Evolutionary conservation across 441 rosid species (phyloP), one percentile per base, ranked within the genome.

Genomic region (Lepidium campestre): DNA sequence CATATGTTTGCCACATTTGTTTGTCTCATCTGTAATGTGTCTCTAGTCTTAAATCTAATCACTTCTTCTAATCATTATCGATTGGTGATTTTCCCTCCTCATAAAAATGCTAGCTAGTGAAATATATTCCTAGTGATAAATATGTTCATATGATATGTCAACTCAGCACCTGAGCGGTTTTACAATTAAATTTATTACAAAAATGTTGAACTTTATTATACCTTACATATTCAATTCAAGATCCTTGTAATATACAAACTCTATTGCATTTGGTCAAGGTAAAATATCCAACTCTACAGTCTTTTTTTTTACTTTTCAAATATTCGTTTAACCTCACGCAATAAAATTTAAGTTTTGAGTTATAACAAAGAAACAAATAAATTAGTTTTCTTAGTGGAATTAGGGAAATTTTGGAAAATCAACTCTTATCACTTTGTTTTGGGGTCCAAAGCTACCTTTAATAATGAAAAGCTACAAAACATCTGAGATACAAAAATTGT

Each of bases 1-100:
- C 81, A 78, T 31, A 45, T 82, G 89, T 80, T 71, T 62, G 75
- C 92, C 92, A 86, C 80, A 72, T 61, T 31, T 45, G 40, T 39
- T 31, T 73, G 69, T 61, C 69, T 15, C 65, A 57, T 75, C 35
- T 23, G 35, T 55, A 70, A 17, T 65, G 68, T 60, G 52, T 40
- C 64, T 36, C 35, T 19, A 10, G 70, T 65, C 71, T 36, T 59
- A 31, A 67, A 27, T 45, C 31, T 73, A 67, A 67, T 73, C 58
- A 67, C 77, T 54, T 67, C 58, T 37, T 52, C 31, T 61, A 67
- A 67, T 73, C 64, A 73, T 67, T 32, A 67, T 67, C n/a, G n/a
- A n/a, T n/a, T 44, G 20, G 25, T 36, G 19, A 67, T 66, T 14
- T 72, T 34, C 18, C 61, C 27, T 65, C 40, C 60, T 50, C 61